Conservation (phyloP, 768 basidiomycete genomes). For the Cystoderma amianthinum region DNA sequence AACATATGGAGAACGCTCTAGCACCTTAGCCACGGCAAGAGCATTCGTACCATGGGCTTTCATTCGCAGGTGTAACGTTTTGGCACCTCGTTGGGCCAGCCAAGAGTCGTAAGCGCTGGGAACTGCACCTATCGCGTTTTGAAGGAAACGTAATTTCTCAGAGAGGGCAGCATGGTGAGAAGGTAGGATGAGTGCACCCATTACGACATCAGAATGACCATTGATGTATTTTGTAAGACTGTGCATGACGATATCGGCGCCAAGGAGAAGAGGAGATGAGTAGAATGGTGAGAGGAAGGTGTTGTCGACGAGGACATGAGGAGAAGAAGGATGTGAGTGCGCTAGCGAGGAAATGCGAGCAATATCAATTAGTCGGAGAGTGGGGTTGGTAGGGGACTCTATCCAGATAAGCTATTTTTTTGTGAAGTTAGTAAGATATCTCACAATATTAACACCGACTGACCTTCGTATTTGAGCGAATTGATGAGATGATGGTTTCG, state of each 20-base stretch:
- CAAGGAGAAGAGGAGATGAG: constrained; percentile 76
- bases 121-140: constrained; percentile 82
- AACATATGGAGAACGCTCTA: constrained; percentile 53
- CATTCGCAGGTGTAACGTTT: constrained; percentile 88
- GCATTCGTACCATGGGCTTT: constrained; percentile 83
- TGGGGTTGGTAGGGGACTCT: constrained; percentile 94
- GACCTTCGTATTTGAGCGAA: constrained; percentile 79
- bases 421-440: background rate
- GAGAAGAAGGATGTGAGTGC: constrained; percentile 51
- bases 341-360: constrained; percentile 60
- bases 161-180: constrained; percentile 38
- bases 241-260: constrained; percentile 85
- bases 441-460: too few relatives aligned
- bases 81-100: constrained; percentile 85
- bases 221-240: constrained; percentile 87
- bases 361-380: constrained; percentile 82
- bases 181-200: constrained; percentile 78
- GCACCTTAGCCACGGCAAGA: constrained; percentile 59
- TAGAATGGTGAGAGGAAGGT: constrained; percentile 94
- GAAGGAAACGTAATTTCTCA: constrained; percentile 72
- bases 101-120: constrained; percentile 85
- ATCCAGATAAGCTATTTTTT: constrained; percentile 81
- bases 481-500: constrained; percentile 52
- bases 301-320: constrained; percentile 87
- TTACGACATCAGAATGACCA: constrained; percentile 91